Percentiles rank a stretch among this genome's conserved stretches.
phyloP scores from a whole-genome alignment of 202 grass and related monocot species.

The Saccharum hybrid region DNA sequence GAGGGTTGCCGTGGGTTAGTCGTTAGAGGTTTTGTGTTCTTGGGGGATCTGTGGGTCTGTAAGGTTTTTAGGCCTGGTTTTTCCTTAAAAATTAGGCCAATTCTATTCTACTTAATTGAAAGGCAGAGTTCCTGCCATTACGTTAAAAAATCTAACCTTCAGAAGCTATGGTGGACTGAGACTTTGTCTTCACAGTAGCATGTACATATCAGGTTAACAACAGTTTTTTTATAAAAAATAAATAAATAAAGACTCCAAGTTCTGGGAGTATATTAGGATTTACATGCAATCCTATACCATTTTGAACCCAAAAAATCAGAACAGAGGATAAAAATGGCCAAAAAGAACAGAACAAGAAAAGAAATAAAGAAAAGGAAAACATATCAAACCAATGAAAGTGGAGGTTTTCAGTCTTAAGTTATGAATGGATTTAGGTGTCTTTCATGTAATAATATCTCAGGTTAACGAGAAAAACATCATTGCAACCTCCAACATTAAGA shows the following conservation, averaged over 20 bases:
- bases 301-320: not conserved
- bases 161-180: not conserved
- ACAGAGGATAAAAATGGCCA: not conserved
- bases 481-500: not conserved
- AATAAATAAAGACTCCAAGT: not conserved
- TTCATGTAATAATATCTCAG: slow-evolving; percentile 43
- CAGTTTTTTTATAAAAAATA: not conserved
- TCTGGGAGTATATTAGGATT: not conserved
- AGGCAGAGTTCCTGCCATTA: not conserved
- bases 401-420: slow-evolving; percentile 29
- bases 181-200: not conserved
- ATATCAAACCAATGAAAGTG: not conserved
- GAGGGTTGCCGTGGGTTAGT: too few relatives aligned
- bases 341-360: not conserved
- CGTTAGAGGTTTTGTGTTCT: too few relatives aligned
- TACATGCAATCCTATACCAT: not conserved
- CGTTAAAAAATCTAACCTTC: not conserved
- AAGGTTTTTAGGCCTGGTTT: too few relatives aligned
- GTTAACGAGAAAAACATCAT: slow-evolving; percentile 14
- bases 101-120: too few relatives aligned
- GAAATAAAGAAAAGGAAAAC: not conserved
- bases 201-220: not conserved
- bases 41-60: too few relatives aligned
- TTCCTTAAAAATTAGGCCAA: too few relatives aligned
- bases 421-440: slow-evolving; percentile 47